Base-by-base conservation (phyloP, 1,284 basidiomycete species). In the Trichosporon ovoides region DNA sequence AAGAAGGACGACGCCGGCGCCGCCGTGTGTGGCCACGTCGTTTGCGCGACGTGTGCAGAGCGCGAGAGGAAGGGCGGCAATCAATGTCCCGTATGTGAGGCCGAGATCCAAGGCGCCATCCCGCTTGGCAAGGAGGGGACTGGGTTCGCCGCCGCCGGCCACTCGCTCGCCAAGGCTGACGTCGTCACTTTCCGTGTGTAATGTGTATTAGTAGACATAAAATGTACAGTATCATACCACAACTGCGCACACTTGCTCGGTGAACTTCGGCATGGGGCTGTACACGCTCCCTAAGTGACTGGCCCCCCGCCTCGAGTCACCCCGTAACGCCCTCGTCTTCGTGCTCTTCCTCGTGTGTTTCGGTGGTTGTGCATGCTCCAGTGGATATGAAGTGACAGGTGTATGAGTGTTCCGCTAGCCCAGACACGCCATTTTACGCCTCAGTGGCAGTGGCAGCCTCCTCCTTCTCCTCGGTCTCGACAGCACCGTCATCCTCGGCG, bases 121-220 rank as follows among this genome's bases (percentile, higher is more conserved):
- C 67, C 69, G 36, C 66, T 77, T 18, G 85, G 85, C 66, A 83
- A 89, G 62, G 91, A 95, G 83, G 91, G 89, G 19, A 94, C 91
- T 6, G 91, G 91, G 0, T 93, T 88, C 68, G 90, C 91, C 9
- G 88, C 88, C 35, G 91, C 91, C 19, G 91, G 91, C n/a, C 75
- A 91, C 61, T 88, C 91, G n/a, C 89, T 91, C 75, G 86, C 70
- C 22, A 74, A 72, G 55, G 66, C 66, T 35, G 60, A 63, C 14
- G 64, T 63, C 1, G 66, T 72, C 34, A 68, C 70, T 3, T 77
- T 77, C 64, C 62, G 73, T 20, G 72, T 75, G 11, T 75, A 67
- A 61, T 22, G 16, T 18, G 5, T 33, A 13, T 33, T 4, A 14
- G 19, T 6, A 19, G 36, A 22, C 12, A 37, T 19, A 16, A 11